Conservation (phyloP, 352 stramenopile genomes). For the Globisporangium apiculatum region DNA sequence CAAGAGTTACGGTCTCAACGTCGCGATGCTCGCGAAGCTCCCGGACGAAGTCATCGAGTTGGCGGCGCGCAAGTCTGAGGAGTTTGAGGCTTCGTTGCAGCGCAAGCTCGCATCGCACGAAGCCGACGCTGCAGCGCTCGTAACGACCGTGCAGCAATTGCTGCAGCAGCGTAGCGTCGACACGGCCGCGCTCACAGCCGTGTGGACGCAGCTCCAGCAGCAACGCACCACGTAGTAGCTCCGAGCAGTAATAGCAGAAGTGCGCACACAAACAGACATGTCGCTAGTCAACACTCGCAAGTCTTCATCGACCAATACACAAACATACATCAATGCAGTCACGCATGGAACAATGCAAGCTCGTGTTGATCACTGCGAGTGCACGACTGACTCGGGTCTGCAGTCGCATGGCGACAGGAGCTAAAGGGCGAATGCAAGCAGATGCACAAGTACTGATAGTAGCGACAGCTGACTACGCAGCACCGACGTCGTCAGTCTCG, state of each 20-base stretch:
- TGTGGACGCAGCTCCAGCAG: constrained; percentile 16
- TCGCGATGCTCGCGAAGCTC: constrained; percentile 96
- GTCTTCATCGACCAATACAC: not conserved
- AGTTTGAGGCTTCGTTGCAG: constrained; percentile 84
- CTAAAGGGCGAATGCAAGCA: not conserved
- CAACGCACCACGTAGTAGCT: not conserved
- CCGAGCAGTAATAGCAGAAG: not conserved
- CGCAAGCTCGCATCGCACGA: constrained; percentile 24
- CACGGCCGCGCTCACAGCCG: constrained; percentile 9
- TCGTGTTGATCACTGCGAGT: not conserved
- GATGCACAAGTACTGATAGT: not conserved
- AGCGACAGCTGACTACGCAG: not conserved
- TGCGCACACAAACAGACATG: not conserved
- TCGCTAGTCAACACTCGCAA: too few species aligned
- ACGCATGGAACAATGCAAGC: not conserved
- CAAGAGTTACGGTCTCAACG: constrained; percentile 99
- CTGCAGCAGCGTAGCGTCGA: constrained; percentile 10
- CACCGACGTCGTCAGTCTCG: not conserved
- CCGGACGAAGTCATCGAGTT: constrained; percentile 92
- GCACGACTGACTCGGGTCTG: not conserved
- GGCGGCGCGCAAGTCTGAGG: constrained; percentile 85
- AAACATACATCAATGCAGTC: not conserved
- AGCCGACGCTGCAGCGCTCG: constrained; percentile 19
- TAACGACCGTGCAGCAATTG: constrained; percentile 16
- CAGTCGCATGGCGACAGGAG: not conserved